Base-by-base conservation (phyloP, 2,329 filamentous ascomycete species). In the Beauveria bassiana region DNA sequence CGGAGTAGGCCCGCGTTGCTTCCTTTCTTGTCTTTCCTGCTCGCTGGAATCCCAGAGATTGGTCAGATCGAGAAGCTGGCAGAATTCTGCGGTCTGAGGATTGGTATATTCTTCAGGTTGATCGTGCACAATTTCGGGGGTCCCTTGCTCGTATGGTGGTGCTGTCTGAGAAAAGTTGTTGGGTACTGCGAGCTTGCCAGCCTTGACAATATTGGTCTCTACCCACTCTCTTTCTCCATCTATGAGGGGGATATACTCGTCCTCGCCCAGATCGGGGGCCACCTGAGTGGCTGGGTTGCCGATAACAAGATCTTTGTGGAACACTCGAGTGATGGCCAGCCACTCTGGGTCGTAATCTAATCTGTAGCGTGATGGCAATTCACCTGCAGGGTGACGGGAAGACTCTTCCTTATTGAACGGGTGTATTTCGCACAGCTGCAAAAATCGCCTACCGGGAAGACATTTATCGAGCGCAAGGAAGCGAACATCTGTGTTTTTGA, bases 381-480 rank as follows among this genome's bases (percentile, higher is more conserved):
- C 24, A 5, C 59, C 61, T 5, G 69, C 66, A 47, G 65, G 65
- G 56, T 69, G 58, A 3, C 61, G 49, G 1, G 64, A 54, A 16
- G 65, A 56, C 3, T 71, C 34, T 18, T 73, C 64, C 0, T 74
- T 63, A 18, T 79, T 75, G 47, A 81, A 69, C 3, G 85, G 78
- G 2, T 75, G 70, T 20, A 93, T 77, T 38, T 89, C 83, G 40
- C 89, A 78, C 3, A 98, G 79, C 67, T 98, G 91, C 2, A 99
- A 79, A 70, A 93, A 98, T 63, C 92, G 84, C 16, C 89, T 85
- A 20, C 87, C 82, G 0, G 89, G 88, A 47, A 93, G 81, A 69
- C 91, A 96, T 74, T 99, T 99, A 75, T 97, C 93, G 2, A 99
- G 79, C 0, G 95, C 90, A 12, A 99, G 81, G 73, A 99, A 99